Evolutionary conservation across 2,329 filamentous ascomycete species (phyloP), one percentile per base, ranked within the genome.

Genomic region (Colletotrichum australisinense): DNA sequence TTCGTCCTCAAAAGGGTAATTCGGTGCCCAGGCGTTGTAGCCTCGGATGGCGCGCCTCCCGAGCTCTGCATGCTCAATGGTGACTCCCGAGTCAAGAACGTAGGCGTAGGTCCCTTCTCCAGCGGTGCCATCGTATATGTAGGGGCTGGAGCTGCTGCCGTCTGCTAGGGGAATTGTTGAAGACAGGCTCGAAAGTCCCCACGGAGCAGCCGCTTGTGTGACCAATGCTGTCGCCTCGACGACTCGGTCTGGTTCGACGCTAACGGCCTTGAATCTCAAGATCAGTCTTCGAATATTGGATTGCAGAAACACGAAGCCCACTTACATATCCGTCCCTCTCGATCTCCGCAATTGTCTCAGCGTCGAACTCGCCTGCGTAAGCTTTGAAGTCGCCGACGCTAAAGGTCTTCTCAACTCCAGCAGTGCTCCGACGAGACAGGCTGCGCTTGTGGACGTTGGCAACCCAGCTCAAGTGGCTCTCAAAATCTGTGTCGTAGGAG

Each of bases 161-260:
- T 63, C 75, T 78, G 26, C 79, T 79, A 32, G 79, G 75, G n/a
- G 76, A 80, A n/a, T 79, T 76, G 77, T 84, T 81, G 11, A 63
- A 11, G 87, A 88, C 67, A 88, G 78, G 30, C 84, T 82, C 1
- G 81, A 81, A 26, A 88, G 82, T 19, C 85, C 86, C 84, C 86
- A 87, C 0, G 83, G 77, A 4, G 83, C 78, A 26, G 78, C 74
- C 7, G 58, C 12, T n/a, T 68, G 56, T 3, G 22, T 26, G 11
- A 42, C 9, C 24, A 46, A 22, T 6, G 58, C 19, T 38, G 58
- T 8, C 16, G 38, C 11, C 19, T 22, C 16, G 3, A 19, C 22
- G 16, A 62, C 58, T 32, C 35, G 78, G 52, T 83, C 80, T 6
- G 78, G 77, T 67, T 82, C 81, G 46, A 83, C 76, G 8, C 76